Evolutionary conservation across 2,329 filamentous ascomycete genomes (phyloP).

Genomic region (Cytospora chrysosperma): DNA sequence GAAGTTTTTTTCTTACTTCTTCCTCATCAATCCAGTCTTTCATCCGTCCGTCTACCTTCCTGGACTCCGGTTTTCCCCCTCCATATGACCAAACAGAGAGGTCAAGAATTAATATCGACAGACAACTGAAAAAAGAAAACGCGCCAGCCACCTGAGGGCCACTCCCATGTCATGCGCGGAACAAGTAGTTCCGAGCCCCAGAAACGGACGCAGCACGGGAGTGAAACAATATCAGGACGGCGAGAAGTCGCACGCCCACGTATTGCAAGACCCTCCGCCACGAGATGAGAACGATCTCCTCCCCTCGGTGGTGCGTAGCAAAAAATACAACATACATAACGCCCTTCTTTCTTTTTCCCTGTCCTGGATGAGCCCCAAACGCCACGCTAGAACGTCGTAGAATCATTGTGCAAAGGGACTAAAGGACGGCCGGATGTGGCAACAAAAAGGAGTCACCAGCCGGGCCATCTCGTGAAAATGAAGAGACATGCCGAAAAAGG

Average conservation of each 20-base stretch:
- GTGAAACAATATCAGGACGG: background rate
- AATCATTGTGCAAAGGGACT: background rate
- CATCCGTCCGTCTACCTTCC: background rate
- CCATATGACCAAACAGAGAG: background rate
- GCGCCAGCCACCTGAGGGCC: background rate
- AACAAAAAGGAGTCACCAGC: background rate
- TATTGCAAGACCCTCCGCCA: background rate
- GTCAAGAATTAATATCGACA: background rate
- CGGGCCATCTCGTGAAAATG: background rate
- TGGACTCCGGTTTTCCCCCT: background rate
- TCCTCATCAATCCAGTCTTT: too few species aligned
- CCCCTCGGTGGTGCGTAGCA: background rate
- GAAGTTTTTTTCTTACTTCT: too few species aligned
- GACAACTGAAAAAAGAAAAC: background rate
- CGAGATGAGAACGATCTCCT: background rate
- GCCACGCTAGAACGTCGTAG: conserved; percentile 11
- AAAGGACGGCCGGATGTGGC: background rate
- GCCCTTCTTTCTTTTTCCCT: background rate
- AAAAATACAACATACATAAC: background rate
- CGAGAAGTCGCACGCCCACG: background rate
- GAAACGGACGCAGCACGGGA: background rate
- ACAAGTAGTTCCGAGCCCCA: background rate
- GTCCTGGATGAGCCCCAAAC: background rate
- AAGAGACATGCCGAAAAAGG: background rate
- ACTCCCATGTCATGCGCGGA: background rate